phyloP scores from a whole-genome alignment of 306 rosid species.

The Acacia crassicarpa region DNA sequence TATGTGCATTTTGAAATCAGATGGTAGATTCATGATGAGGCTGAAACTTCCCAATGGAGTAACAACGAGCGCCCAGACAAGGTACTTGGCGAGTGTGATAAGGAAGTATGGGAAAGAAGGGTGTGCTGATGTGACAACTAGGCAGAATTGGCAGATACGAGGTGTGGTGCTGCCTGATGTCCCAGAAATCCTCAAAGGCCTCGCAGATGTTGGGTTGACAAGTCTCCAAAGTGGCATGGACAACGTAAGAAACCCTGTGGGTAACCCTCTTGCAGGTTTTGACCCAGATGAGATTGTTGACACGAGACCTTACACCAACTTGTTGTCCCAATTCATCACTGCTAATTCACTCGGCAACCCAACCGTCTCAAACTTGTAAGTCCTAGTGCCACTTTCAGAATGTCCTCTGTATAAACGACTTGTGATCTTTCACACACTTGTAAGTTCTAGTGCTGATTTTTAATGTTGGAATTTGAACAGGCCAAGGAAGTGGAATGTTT shows the following conservation, averaged over 20 bases:
- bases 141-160: slow-evolving; percentile 97
- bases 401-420: neutral
- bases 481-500: slow-evolving; percentile 99
- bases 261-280: slow-evolving; percentile 92
- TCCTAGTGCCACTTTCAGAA: neutral
- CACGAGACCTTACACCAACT: slow-evolving; percentile 76
- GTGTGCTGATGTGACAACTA: slow-evolving; percentile 91
- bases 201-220: slow-evolving; percentile 78
- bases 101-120: slow-evolving; percentile 87
- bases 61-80: slow-evolving; percentile 82
- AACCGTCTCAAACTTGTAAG: slow-evolving; percentile 77
- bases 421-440: neutral
- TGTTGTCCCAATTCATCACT: slow-evolving; percentile 82
- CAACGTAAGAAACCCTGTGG: slow-evolving; percentile 96
- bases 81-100: slow-evolving; percentile 78
- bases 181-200: slow-evolving; percentile 82
- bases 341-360: slow-evolving; percentile 79
- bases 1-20: slow-evolving; percentile 34
- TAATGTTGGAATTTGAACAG: slow-evolving; percentile 43
- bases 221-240: slow-evolving; percentile 99
- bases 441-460: neutral
- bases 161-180: slow-evolving; percentile 87
- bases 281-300: slow-evolving; percentile 85
- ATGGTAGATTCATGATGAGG: slow-evolving; percentile 99
- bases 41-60: slow-evolving; percentile 95